Conservation (phyloP, 768 basidiomycete genomes). For the Tulasnella sp. region DNA sequence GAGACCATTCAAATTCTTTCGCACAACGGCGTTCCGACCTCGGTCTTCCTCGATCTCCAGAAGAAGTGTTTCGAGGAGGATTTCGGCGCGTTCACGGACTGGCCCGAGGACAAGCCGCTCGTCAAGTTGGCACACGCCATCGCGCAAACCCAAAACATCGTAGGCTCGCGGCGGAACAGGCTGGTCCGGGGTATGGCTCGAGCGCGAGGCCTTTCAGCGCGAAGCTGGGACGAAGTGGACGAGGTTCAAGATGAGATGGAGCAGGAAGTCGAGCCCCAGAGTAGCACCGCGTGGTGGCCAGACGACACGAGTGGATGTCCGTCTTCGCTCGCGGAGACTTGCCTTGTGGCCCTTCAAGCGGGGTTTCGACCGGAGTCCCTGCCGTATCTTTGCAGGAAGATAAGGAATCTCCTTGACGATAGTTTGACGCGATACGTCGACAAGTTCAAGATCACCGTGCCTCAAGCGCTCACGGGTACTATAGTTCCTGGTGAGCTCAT, state of each 20-base stretch:
- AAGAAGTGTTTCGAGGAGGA: neutral
- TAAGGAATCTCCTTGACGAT: neutral
- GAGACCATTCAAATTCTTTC: neutral
- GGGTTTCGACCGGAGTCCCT: neutral
- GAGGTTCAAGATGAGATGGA: neutral
- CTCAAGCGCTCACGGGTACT: neutral
- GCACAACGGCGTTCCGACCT: neutral
- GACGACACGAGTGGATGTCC: neutral
- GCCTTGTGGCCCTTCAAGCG: neutral
- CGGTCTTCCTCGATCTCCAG: neutral
- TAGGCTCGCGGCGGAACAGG: neutral
- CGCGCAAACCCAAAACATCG: neutral
- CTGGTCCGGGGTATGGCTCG: neutral
- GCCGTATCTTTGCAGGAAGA: neutral
- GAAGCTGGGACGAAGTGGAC: neutral
- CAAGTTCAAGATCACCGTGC: neutral
- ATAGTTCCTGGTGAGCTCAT: neutral
- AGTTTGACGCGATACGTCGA: neutral
- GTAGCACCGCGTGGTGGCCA: constrained; percentile 1
- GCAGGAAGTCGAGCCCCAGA: neutral
- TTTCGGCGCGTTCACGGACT: neutral
- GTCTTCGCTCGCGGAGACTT: neutral
- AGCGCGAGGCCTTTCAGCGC: neutral
- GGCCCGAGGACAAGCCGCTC: neutral
- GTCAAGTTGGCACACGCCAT: neutral